Percentiles rank a stretch among this genome's conserved stretches.
These are phyloP conservation scores for Annulohypoxylon moriforme DNA, from an alignment of 495 filamentous ascomycete species.

Conservation along the genomic window DNA sequence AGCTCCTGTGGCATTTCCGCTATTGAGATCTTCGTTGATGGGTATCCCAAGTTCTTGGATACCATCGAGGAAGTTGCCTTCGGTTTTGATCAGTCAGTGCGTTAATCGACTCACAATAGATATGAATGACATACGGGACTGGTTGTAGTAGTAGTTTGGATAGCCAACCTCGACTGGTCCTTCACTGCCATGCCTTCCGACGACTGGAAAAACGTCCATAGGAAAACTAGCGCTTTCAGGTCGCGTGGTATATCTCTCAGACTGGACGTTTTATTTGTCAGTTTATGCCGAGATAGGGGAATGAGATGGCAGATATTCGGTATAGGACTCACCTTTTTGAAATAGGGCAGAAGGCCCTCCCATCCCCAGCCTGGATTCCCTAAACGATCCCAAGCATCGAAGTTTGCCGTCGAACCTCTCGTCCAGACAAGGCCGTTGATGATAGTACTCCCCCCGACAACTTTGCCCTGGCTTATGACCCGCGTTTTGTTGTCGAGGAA, in stretches of 20 bases:
- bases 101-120: background rate
- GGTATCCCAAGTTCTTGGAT: constrained; percentile 63
- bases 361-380: constrained; percentile 76
- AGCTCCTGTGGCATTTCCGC: constrained; percentile 60
- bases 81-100: constrained; percentile 18
- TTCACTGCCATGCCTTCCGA: constrained; percentile 49
- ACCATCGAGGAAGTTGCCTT: constrained; percentile 64
- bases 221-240: constrained; percentile 40
- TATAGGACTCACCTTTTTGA: constrained; percentile 56
- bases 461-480: constrained; percentile 53
- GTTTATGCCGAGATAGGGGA: background rate
- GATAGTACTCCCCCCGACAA: constrained; percentile 60
- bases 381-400: constrained; percentile 67
- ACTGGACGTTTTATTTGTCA: constrained; percentile 32
- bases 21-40: constrained; percentile 57
- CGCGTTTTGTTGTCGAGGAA: constrained; percentile 55
- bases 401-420: constrained; percentile 59
- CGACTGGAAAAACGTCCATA: constrained; percentile 53
- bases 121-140: constrained; percentile 52
- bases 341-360: constrained; percentile 68
- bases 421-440: constrained; percentile 62
- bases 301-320: constrained; percentile 16
- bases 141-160: constrained; percentile 62
- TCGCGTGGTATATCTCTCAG: constrained; percentile 31
- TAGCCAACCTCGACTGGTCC: constrained; percentile 65